Conservation (phyloP, 2,329 filamentous ascomycete genomes). For the Fusarium phyllophilum region DNA sequence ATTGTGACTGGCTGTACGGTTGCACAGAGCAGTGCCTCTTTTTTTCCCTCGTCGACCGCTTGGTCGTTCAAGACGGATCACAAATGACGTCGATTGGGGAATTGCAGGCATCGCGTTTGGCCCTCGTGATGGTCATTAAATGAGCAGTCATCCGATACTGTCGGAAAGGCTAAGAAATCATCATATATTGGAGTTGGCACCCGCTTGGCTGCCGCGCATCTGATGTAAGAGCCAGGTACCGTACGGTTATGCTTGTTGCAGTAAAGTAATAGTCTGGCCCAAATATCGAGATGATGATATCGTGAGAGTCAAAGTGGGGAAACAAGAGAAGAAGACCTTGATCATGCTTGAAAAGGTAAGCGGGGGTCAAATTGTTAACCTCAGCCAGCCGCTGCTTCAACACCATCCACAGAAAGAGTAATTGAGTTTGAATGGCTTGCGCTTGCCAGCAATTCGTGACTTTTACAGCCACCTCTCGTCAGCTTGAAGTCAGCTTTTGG, state of each 20-base stretch:
- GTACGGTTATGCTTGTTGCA: not conserved
- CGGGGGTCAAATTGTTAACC: not conserved
- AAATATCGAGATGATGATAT: not conserved
- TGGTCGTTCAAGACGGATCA: not conserved
- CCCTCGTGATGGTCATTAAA: not conserved
- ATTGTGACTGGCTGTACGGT: not conserved
- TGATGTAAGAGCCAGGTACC: not conserved
- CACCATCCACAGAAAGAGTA: not conserved
- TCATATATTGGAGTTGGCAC: not conserved
- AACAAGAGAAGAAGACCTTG: not conserved
- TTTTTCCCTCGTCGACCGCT: not conserved
- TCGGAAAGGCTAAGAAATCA: not conserved
- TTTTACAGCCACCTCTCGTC: conserved; percentile 33
- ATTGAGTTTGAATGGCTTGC: conserved; percentile 23
- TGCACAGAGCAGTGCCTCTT: not conserved
- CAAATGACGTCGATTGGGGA: not conserved
- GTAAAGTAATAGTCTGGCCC: not conserved
- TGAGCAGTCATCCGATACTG: not conserved
- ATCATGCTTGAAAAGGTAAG: not conserved
- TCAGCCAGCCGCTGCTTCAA: conserved; percentile 22
- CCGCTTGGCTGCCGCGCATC: not conserved
- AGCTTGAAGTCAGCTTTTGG: conserved; percentile 37
- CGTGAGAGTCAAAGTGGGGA: not conserved
- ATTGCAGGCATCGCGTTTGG: not conserved
- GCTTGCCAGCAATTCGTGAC: not conserved